Percentiles rank a stretch among this genome's conserved stretches.
Conservation (phyloP, 257 asterid species). For the Nicotiana attenuata region DNA sequence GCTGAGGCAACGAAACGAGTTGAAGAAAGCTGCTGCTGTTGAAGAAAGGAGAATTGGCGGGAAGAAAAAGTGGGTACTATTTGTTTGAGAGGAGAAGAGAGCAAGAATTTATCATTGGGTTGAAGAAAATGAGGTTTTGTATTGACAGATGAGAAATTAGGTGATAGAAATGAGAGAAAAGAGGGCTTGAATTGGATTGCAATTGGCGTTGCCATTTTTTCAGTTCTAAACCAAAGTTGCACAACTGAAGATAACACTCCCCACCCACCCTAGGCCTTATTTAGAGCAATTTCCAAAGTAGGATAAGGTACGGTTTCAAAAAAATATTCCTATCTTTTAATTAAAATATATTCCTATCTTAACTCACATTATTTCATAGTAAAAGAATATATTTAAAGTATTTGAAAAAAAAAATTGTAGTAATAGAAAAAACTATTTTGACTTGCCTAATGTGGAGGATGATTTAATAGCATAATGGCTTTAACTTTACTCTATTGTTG, state of each 20-base stretch:
- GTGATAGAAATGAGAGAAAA: conserved; percentile 14
- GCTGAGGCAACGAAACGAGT: conserved; percentile 39
- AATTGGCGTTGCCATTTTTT: neutral
- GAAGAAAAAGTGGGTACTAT: conserved; percentile 17
- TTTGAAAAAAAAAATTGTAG: no score
- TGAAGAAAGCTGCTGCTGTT: conserved; percentile 6
- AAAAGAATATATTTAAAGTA: no score
- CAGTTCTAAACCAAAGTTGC: neutral
- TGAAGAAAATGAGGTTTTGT: conserved; percentile 17
- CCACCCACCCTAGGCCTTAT: no score
- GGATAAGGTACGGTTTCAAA: neutral
- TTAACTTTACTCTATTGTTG: no score
- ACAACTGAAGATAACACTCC: neutral
- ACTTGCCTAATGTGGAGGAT: no score
- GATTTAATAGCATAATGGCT: no score
- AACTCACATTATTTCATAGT: no score
- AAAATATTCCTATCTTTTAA: neutral
- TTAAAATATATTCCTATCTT: neutral
- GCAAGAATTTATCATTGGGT: conserved; percentile 26
- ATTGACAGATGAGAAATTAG: conserved; percentile 20
- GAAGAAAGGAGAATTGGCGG: conserved; percentile 38
- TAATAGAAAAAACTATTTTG: no score
- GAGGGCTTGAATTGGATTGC: conserved; percentile 17
- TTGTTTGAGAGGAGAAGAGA: conserved; percentile 20
- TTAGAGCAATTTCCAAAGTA: no score